A percentile compares a stretch with the other conserved stretches of the same genome.
These are phyloP conservation scores for Suhomyces bokatorum DNA, from an alignment of 1,139 yeast species.

Conservation along the genomic window DNA sequence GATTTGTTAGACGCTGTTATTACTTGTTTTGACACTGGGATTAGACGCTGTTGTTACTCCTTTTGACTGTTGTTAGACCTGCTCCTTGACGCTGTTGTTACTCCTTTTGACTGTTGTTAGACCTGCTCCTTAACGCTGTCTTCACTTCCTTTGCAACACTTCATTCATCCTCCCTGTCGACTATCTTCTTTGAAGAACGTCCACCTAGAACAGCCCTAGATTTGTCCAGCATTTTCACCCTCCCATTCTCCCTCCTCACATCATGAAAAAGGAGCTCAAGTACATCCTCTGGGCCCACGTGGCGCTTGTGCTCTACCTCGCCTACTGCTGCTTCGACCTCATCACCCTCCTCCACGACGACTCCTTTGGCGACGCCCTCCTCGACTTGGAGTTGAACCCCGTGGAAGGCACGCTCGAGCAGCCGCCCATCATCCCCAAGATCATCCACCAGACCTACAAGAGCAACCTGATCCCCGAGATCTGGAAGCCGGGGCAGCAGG, in stretches of 20 bases:
- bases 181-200: too few relatives aligned
- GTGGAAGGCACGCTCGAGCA: constrained; percentile 37
- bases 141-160: too few relatives aligned
- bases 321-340: constrained; percentile 70
- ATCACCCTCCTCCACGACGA: constrained; percentile 76
- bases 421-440: constrained; percentile 73
- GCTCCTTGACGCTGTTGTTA: too few relatives aligned
- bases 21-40: too few relatives aligned
- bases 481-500: constrained; percentile 78
- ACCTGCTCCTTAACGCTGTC: too few relatives aligned
- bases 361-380: constrained; percentile 60
- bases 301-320: constrained; percentile 52
- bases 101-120: too few relatives aligned
- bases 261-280: constrained; percentile 60
- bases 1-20: too few relatives aligned
- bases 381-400: constrained; percentile 58
- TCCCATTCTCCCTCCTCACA: background rate
- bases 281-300: constrained; percentile 60
- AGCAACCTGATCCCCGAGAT: constrained; percentile 72
- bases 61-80: too few relatives aligned
- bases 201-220: too few relatives aligned
- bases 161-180: too few relatives aligned
- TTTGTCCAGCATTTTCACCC: too few relatives aligned
- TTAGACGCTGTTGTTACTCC: too few relatives aligned
- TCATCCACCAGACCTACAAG: constrained; percentile 92